A percentile compares a stretch with the other conserved stretches of the same genome.
Evolutionary conservation across 179 eudicot species (phyloP).

Genomic region (Camellia oleifera): DNA sequence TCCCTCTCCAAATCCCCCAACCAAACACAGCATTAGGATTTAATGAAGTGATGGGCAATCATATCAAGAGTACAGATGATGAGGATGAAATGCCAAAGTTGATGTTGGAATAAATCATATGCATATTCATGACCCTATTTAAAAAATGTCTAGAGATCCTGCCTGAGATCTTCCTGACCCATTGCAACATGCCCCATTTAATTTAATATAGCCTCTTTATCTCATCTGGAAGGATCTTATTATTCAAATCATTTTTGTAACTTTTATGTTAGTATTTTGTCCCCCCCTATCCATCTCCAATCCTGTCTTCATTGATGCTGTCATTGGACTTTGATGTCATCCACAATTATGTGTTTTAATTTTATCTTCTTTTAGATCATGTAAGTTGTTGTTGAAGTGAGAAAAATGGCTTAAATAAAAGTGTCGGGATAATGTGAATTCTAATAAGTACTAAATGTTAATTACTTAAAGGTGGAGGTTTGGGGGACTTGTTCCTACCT

Average conservation of each 20-base stretch:
- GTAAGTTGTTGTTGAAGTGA: too few species aligned
- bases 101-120: slow-evolving; percentile 10
- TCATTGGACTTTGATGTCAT: slow-evolving; percentile 5
- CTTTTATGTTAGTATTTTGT: not conserved
- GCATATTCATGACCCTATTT: slow-evolving; percentile 12
- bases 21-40: too few species aligned
- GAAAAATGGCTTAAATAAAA: too few species aligned
- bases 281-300: not conserved
- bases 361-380: not conserved
- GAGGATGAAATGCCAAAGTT: slow-evolving; percentile 7
- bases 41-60: slow-evolving; percentile 8
- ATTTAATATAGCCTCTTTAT: slow-evolving; percentile 13
- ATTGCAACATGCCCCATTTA: slow-evolving; percentile 27
- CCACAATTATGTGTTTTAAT: not conserved
- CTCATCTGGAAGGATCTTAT: slow-evolving; percentile 22
- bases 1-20: too few species aligned
- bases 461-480: too few species aligned
- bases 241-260: not conserved
- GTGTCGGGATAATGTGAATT: too few species aligned
- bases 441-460: too few species aligned
- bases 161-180: slow-evolving; percentile 40
- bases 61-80: not conserved
- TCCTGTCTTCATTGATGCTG: slow-evolving; percentile 12
- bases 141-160: slow-evolving; percentile 29
- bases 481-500: too few species aligned